Evolutionary conservation across 192 early-diverging fungal genomes (phyloP).

Genomic region (Podila minutissima): DNA sequence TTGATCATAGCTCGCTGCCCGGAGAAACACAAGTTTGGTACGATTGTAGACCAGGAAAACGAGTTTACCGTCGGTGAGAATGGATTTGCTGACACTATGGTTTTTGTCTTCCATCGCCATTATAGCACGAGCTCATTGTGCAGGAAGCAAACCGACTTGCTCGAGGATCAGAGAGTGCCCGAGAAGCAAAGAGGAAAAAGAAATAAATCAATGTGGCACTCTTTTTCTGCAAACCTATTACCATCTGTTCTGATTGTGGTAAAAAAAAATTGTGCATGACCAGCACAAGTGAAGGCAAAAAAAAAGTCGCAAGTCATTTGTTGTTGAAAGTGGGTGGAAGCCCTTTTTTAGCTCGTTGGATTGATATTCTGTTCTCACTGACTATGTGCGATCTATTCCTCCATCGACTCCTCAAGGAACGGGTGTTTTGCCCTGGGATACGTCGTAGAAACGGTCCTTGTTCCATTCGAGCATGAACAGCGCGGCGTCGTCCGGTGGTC

Average conservation of each 20-base stretch:
- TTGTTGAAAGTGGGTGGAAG: too few relatives aligned
- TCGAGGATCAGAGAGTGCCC: background rate
- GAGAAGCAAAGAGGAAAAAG: background rate
- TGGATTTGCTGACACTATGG: background rate
- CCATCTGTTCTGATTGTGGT: too few relatives aligned
- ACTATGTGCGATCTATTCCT: too few relatives aligned
- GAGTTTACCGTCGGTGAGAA: background rate
- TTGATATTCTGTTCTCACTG: too few relatives aligned
- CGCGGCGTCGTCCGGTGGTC: background rate
- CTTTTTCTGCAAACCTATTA: too few relatives aligned
- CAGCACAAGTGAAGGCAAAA: too few relatives aligned
- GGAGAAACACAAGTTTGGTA: slow-evolving; percentile 56
- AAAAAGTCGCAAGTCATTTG: too few relatives aligned
- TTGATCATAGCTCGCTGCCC: slow-evolving; percentile 40
- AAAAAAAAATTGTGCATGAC: too few relatives aligned
- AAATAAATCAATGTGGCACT: background rate
- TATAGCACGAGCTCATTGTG: background rate
- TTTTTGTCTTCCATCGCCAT: background rate
- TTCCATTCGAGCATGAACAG: slow-evolving; percentile 5
- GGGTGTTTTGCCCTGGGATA: background rate
- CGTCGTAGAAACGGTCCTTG: background rate
- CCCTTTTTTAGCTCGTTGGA: too few relatives aligned
- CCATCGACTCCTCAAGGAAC: background rate
- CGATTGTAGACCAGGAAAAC: background rate
- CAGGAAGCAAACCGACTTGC: background rate